A percentile compares a stretch with the other conserved stretches of the same genome.
These are phyloP conservation scores for Eremothecium sinecaudum DNA, from an alignment of 1,139 yeast genomes.

Conservation along the genomic window DNA sequence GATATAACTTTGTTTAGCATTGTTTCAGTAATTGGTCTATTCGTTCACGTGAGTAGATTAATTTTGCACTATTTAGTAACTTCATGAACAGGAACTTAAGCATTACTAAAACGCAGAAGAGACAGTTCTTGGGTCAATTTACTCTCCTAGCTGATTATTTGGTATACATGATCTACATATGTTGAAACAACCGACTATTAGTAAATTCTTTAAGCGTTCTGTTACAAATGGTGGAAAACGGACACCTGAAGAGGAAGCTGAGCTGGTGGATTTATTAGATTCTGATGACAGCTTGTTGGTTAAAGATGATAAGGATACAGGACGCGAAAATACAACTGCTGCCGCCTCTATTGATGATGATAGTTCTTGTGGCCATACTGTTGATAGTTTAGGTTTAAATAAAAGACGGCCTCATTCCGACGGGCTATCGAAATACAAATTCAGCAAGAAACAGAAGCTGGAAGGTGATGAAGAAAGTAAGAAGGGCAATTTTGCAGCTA, in stretches of 20 bases:
- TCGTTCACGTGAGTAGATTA: too few species aligned
- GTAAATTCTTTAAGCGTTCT: constrained; percentile 23
- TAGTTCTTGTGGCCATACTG: constrained; percentile 1
- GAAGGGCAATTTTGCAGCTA: background rate
- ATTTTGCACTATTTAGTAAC: too few species aligned
- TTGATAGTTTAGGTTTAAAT: background rate
- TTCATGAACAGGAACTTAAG: too few species aligned
- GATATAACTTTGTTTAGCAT: too few species aligned
- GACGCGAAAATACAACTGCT: constrained; percentile 3
- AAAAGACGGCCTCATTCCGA: background rate
- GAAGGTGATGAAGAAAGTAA: background rate
- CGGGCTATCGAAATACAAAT: background rate
- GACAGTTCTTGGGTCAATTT: too few species aligned
- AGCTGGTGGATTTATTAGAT: constrained; percentile 6
- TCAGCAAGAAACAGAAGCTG: background rate
- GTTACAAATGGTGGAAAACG: constrained; percentile 3
- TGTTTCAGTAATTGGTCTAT: too few species aligned
- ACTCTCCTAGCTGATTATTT: too few species aligned
- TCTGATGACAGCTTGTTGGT: too few species aligned
- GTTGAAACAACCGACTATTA: constrained; percentile 24
- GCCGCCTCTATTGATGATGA: background rate
- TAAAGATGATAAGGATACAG: constrained; percentile 3
- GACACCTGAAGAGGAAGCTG: constrained; percentile 6
- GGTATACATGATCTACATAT: too few species aligned
- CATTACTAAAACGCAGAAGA: too few species aligned